Conservation (phyloP, 1,139 yeast genomes). For the Spencermartinsiella ligniputridi region DNA sequence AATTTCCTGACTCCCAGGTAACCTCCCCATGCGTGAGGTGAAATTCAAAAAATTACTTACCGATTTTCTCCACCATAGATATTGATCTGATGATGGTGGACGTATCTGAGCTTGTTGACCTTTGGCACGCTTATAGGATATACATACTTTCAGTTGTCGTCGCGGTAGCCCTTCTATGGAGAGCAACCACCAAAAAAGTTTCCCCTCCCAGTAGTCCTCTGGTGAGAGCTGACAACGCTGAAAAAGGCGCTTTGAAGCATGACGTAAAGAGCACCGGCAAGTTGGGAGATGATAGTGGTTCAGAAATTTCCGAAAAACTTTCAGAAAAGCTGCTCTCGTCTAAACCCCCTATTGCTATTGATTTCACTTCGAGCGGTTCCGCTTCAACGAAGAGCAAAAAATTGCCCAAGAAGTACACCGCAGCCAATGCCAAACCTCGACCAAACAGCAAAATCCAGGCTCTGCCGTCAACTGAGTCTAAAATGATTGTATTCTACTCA, state of each 20-base stretch:
- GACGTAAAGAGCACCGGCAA: too few species aligned
- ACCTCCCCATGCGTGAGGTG: too few species aligned
- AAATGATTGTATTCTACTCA: conserved; percentile 65
- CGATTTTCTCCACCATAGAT: background rate
- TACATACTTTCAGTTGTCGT: conserved; percentile 7
- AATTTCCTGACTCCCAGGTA: too few species aligned
- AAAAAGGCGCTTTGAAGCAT: conserved; percentile 1
- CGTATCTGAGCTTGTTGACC: too few species aligned
- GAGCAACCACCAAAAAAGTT: background rate
- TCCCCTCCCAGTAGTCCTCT: conserved; percentile 5
- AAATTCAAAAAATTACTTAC: too few species aligned
- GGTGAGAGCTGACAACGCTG: conserved; percentile 5
- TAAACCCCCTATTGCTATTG: conserved; percentile 35
- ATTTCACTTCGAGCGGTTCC: conserved; percentile 35
- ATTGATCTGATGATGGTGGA: too few species aligned
- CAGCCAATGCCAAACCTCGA: conserved; percentile 16
- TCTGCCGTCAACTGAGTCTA: conserved; percentile 26
- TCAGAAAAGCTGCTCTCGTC: background rate
- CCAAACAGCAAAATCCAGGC: conserved; percentile 26
- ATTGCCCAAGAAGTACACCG: conserved; percentile 22
- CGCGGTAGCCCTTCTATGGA: background rate
- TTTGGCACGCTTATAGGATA: conserved; percentile 8
- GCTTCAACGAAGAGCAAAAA: conserved; percentile 25
- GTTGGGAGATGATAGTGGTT: background rate
- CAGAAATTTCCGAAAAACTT: background rate